phyloP scores from a whole-genome alignment of 305 asterid genomes.

The Rubia balearica region DNA sequence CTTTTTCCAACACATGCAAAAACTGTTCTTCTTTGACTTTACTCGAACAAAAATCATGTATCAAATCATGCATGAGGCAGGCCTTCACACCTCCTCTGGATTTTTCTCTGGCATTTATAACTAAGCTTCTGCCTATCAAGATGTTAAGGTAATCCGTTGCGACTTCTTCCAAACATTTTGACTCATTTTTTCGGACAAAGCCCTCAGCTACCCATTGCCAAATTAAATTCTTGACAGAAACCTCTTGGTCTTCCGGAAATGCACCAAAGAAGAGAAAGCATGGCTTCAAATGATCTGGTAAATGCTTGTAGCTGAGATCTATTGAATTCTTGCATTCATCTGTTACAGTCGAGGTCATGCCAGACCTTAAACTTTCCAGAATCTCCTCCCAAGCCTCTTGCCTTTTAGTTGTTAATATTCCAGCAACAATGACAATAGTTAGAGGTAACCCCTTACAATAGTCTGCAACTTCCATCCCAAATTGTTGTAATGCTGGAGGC shows the following conservation, averaged over 20 bases:
- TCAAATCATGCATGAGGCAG: constrained; percentile 1
- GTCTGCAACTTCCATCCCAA: constrained; percentile 1
- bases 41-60: background rate
- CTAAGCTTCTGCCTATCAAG: constrained; percentile 1
- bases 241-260: background rate
- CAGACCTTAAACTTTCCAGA: background rate
- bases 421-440: constrained; percentile 2
- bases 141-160: background rate
- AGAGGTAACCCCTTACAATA: constrained; percentile 1
- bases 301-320: constrained; percentile 2
- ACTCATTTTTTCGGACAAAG: background rate
- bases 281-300: constrained; percentile 1
- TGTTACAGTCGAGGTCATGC: background rate
- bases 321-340: background rate
- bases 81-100: background rate
- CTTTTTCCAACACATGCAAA: background rate
- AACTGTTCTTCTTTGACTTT: background rate
- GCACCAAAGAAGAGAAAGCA: background rate
- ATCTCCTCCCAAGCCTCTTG: background rate
- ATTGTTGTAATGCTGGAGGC: background rate
- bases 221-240: background rate
- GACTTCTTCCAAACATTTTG: constrained; percentile 2
- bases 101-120: background rate
- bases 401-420: background rate
- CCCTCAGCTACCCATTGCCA: constrained; percentile 9